phyloP scores from a whole-genome alignment of 768 basidiomycete species.

The Mycena indigotica region DNA sequence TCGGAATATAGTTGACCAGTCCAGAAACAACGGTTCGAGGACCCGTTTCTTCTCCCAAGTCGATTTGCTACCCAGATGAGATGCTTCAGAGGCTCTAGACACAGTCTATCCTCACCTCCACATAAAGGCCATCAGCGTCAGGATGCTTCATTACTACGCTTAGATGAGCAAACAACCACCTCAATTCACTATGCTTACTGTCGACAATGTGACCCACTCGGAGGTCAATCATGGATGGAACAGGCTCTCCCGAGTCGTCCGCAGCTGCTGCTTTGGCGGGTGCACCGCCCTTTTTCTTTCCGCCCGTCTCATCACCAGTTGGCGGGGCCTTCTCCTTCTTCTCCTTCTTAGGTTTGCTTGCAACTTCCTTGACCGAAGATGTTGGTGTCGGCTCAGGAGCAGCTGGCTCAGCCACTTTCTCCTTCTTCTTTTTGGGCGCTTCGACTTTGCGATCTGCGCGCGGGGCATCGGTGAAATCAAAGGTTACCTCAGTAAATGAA shows the following conservation, averaged over 20 bases:
- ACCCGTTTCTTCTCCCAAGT: conserved; percentile 91
- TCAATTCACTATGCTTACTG: conserved; percentile 50
- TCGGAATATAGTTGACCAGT: conserved; percentile 93
- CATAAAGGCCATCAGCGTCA: conserved; percentile 96
- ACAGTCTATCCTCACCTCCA: conserved; percentile 61
- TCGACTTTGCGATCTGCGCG: conserved; percentile 71
- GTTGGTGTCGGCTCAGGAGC: conserved; percentile 30
- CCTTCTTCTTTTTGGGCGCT: conserved; percentile 77
- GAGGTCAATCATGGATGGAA: conserved; percentile 96
- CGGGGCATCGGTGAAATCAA: conserved; percentile 80
- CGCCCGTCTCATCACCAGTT: conserved; percentile 33
- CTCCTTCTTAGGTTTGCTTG: conserved; percentile 63
- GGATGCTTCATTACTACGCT: conserved; percentile 90
- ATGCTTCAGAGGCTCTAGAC: conserved; percentile 18
- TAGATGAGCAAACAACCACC: background rate
- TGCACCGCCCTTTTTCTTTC: conserved; percentile 41
- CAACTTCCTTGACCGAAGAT: conserved; percentile 32
- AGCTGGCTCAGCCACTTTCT: conserved; percentile 41
- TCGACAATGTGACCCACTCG: conserved; percentile 92
- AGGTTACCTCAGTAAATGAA: conserved; percentile 56
- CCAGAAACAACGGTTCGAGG: conserved; percentile 97
- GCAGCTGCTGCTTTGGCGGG: conserved; percentile 49
- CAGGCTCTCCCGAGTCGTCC: conserved; percentile 77
- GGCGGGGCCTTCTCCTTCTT: conserved; percentile 52
- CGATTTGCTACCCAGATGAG: conserved; percentile 91